Evolutionary conservation across 2,329 filamentous ascomycete genomes (phyloP), one percentile per base, ranked within the genome.

Genomic region (Teratosphaeria epicoccoides): DNA sequence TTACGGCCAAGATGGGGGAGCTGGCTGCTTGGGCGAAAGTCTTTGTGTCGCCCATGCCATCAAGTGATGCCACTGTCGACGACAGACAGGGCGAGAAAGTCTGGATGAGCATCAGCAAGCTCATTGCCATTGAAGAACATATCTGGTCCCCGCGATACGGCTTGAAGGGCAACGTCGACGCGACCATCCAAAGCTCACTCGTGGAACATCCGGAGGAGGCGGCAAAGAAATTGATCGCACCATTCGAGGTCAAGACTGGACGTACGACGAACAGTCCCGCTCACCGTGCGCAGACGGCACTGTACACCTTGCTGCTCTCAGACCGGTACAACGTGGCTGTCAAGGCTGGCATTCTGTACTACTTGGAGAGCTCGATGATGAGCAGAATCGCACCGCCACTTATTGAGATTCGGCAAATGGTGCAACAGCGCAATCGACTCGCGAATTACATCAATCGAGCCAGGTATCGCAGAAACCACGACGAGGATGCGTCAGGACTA

Each of bases 91-190:
- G 85, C 40, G 81, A 85, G 49, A 85, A 83, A 58, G 81, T 85
- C 10, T 84, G 78, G 52, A 84, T 97, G 78, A 89, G 87, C 59
- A 83, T 98, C 59, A 94, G 84, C 63, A 98, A 97, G 66, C 75
- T 98, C 24, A 83, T 98, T 12, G 93, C 97, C 65, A 87, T 98
- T 9, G 93, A 98, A 67, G 93, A 98, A 68, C 93, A 97, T 65
- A 83, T 98, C 24, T 98, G 93, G 93, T 97, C 91, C 6, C 93
- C 93, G 0, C 91, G 89, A 81, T 98, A 95, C 66, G 93, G 93
- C 0, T 75, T 98, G 14, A 98, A 98, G 68, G 93, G 93, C 25
- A 98, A 97, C 61, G 93, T 98, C 54, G 93, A 98, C 70, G 93
- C 93, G 24, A 97, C 93, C 0, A 87, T 98, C 1, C 88, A 98